Percentiles rank a stretch among this genome's conserved stretches.
Conservation (phyloP, 345 rosid species). For the Lepidium didymum region DNA sequence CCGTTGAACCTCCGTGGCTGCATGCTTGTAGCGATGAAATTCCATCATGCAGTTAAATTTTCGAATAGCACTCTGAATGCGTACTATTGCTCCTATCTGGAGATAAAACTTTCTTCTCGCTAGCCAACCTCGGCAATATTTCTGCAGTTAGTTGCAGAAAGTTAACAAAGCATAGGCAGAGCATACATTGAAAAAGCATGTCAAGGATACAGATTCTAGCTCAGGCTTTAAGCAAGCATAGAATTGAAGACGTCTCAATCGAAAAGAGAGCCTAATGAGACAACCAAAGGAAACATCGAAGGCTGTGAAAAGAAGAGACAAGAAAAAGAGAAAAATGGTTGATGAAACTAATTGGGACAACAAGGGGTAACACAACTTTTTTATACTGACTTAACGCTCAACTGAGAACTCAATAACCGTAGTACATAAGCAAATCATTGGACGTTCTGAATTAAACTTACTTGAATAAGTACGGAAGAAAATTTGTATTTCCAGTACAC, state of each 20-base stretch:
- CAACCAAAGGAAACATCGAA: background rate
- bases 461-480: constrained; percentile 51
- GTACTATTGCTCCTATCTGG: constrained; percentile 38
- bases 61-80: constrained; percentile 55
- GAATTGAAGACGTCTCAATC: background rate
- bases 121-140: constrained; percentile 55
- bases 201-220: background rate
- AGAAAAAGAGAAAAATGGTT: background rate
- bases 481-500: constrained; percentile 18
- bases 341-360: background rate
- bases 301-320: background rate
- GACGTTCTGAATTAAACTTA: constrained; percentile 24
- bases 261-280: background rate
- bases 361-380: background rate
- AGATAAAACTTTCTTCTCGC: constrained; percentile 41
- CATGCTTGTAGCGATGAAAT: constrained; percentile 34
- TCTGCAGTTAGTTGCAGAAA: constrained; percentile 34
- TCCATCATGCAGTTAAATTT: constrained; percentile 30
- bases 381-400: background rate
- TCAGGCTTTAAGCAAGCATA: background rate
- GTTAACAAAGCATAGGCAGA: background rate
- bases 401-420: constrained; percentile 2
- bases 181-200: background rate
- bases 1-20: constrained; percentile 56
- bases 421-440: background rate